Evolutionary conservation across 2,329 filamentous ascomycete species (phyloP).

Genomic region (Neonectria neomacrospora): DNA sequence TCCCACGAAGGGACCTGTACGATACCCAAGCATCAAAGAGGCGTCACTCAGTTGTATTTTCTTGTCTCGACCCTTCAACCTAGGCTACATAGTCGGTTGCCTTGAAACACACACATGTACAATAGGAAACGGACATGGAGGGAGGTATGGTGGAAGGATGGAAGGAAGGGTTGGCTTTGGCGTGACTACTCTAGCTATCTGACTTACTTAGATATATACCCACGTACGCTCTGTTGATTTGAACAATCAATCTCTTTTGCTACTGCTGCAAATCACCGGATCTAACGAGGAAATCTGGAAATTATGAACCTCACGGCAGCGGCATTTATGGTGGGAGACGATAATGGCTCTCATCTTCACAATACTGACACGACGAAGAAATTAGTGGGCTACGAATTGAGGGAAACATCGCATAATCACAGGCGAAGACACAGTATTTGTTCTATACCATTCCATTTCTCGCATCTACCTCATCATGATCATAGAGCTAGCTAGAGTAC

Average conservation of each 20-base stretch:
- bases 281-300: neutral
- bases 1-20: constrained; percentile 5
- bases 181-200: constrained; percentile 3
- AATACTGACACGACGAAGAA: neutral
- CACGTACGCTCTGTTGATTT: constrained; percentile 20
- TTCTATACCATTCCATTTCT: constrained; percentile 49
- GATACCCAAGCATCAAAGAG: neutral
- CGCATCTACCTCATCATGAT: constrained; percentile 55
- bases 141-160: neutral
- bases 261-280: neutral
- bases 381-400: neutral
- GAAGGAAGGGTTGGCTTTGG: neutral
- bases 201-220: constrained; percentile 34
- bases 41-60: neutral
- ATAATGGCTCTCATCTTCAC: neutral
- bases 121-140: constrained; percentile 11
- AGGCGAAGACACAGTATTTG: constrained; percentile 4
- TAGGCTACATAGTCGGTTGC: neutral
- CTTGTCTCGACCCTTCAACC: neutral
- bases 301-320: neutral
- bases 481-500: constrained; percentile 57
- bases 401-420: neutral
- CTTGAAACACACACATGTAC: constrained; percentile 3
- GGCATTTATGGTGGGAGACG: neutral
- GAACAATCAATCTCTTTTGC: constrained; percentile 1